Evolutionary conservation across 306 rosid species (phyloP).

Genomic region (Cucumis cinereus): DNA sequence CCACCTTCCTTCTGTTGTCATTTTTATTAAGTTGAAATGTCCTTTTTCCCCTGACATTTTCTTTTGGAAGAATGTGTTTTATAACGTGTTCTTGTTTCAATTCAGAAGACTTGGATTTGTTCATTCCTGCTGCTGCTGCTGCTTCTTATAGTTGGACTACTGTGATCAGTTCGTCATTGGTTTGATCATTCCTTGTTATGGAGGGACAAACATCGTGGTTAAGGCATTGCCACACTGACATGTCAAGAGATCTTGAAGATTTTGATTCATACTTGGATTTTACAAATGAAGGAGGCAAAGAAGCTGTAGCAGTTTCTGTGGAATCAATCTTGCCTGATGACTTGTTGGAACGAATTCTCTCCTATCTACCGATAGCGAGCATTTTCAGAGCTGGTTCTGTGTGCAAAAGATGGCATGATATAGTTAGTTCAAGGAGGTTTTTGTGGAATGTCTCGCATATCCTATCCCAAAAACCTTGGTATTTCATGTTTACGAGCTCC

Average conservation of each 20-base stretch:
- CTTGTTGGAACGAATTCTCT: conserved; percentile 71
- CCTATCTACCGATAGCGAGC: conserved; percentile 76
- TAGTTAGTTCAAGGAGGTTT: conserved; percentile 58
- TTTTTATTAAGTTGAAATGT: not conserved
- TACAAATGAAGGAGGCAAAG: conserved; percentile 50
- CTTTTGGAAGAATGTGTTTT: not conserved
- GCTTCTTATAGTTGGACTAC: not conserved
- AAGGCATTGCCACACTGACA: conserved; percentile 35
- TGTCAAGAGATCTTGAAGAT: conserved; percentile 27
- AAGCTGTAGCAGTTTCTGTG: conserved; percentile 33
- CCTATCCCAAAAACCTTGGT: conserved; percentile 79
- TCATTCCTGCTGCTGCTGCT: conserved; percentile 8
- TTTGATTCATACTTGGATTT: conserved; percentile 40
- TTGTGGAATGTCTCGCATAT: conserved; percentile 45
- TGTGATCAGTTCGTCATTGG: conserved; percentile 15
- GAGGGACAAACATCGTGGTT: conserved; percentile 79
- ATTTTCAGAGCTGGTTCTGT: conserved; percentile 74
- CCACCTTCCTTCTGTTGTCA: not conserved
- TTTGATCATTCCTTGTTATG: conserved; percentile 28
- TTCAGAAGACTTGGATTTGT: not conserved
- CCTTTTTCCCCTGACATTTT: not conserved
- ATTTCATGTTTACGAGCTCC: conserved; percentile 78
- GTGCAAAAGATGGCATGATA: conserved; percentile 73
- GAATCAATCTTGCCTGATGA: conserved; percentile 70
- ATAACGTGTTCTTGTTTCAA: not conserved